Evolutionary conservation across 805 yeast species (phyloP), one percentile per base, ranked within the genome.

Genomic region (Candida patagonica): DNA sequence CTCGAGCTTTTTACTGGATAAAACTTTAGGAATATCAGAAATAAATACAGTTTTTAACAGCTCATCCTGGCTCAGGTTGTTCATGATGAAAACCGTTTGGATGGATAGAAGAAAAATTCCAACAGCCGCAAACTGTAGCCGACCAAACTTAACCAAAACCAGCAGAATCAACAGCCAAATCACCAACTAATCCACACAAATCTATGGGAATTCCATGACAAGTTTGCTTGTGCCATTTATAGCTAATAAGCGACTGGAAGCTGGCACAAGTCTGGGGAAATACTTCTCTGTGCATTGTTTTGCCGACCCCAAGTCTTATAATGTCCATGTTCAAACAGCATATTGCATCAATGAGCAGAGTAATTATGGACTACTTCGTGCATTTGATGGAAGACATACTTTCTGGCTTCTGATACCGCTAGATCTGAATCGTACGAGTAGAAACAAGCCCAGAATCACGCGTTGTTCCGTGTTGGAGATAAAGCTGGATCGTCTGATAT

Each of bases 31-130:
- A 1, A 49, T 16, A n/a, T 35, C 39, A 6, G 43, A 44, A 15
- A 49, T 34, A 37, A 43, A 47, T 20, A 45, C n/a, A 5, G 52
- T 50, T 10, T 43, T 29, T n/a, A 44, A 35, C 39, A 46, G 51
- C 15, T 48, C 47, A 13, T 45, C 45, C 10, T 26, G 17, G 20
- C 37, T 22, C 45, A 42, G 37, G 21, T 46, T 45, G 26, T 41
- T 13, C 23, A 22, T 23, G 6, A 10, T n/a, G n/a, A n/a, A n/a
- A n/a, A n/a, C n/a, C n/a, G n/a, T n/a, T n/a, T 21, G 27, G 23
- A 17, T 22, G 12, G 17, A 6, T n/a, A 23, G 23, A 33, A 29
- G 31, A 10, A 24, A 15, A 29, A 31, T 20, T 23, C 16, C 26
- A 23, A 8, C 22, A 19, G 8, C 33, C 20, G 10, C 15, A 30